These are phyloP conservation scores for Rhodotorula sp. DNA, from an alignment of 1,284 basidiomycete genomes.

Conservation along the genomic window DNA sequence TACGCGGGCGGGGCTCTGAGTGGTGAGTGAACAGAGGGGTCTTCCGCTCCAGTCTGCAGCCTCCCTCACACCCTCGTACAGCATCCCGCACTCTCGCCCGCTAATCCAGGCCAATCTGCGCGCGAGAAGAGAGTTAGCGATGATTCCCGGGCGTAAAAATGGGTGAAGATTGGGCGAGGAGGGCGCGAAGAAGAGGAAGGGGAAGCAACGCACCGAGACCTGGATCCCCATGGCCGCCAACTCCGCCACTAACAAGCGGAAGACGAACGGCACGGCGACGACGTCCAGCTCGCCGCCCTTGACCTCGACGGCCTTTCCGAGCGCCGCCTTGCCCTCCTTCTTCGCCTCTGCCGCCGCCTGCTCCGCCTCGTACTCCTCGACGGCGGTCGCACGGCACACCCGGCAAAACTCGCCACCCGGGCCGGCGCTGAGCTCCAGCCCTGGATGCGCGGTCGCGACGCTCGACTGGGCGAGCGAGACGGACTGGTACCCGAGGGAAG, in stretches of 20 bases:
- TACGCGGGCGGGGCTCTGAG: too few relatives aligned
- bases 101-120: background rate
- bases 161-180: too few relatives aligned
- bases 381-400: conserved; percentile 73
- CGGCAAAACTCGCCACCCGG: conserved; percentile 87
- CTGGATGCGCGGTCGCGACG: conserved; percentile 52
- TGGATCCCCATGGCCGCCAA: conserved; percentile 61
- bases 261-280: conserved; percentile 93
- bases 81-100: background rate
- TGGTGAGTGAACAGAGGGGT: too few relatives aligned
- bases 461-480: conserved; percentile 66
- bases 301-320: conserved; percentile 40
- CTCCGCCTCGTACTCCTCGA: conserved; percentile 53
- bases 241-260: conserved; percentile 72
- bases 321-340: conserved; percentile 29
- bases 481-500: conserved; percentile 92
- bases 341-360: conserved; percentile 10
- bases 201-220: conserved; percentile 18
- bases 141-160: too few relatives aligned
- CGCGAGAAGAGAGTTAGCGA: background rate
- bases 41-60: background rate
- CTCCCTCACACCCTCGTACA: background rate
- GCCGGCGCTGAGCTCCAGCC: conserved; percentile 56
- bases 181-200: too few relatives aligned
- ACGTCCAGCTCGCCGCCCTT: conserved; percentile 84